These are phyloP conservation scores for Yarrowia sp. DNA, from an alignment of 805 yeast genomes.

Conservation along the genomic window DNA sequence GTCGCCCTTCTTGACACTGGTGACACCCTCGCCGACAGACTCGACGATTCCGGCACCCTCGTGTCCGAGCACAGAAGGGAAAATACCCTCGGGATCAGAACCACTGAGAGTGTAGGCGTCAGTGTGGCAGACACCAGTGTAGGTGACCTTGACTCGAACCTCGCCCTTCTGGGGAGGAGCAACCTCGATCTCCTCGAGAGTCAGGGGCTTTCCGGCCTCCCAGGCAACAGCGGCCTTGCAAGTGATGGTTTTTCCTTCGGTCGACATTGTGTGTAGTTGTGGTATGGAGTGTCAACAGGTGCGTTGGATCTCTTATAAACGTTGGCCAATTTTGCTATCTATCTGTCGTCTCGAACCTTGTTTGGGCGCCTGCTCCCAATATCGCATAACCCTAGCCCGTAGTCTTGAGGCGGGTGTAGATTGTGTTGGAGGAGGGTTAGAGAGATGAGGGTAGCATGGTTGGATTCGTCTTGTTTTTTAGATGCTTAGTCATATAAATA, in stretches of 20 bases:
- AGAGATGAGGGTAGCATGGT: too few species aligned
- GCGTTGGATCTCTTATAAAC: not conserved
- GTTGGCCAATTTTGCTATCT: conserved; percentile 1
- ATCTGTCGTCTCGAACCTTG: not conserved
- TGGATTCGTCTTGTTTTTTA: too few species aligned
- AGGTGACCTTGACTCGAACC: conserved; percentile 81
- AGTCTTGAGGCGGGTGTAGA: not conserved
- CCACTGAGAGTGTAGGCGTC: conserved; percentile 97
- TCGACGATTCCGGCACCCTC: conserved; percentile 98
- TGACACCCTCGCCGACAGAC: conserved; percentile 91
- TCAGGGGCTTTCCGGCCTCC: conserved; percentile 76
- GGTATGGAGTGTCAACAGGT: not conserved
- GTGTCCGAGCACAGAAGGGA: conserved; percentile 92
- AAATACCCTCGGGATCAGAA: conserved; percentile 92
- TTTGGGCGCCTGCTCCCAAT: not conserved
- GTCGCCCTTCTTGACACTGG: conserved; percentile 87
- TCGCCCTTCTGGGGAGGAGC: conserved; percentile 96
- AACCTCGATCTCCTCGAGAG: conserved; percentile 85
- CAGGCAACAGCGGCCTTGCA: conserved; percentile 98
- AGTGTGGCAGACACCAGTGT: conserved; percentile 97
- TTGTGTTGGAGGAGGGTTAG: too few species aligned
- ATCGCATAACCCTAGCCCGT: not conserved
- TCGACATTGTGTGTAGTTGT: not conserved
- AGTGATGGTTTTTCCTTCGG: conserved; percentile 23
- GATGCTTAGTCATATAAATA: too few species aligned